Evolutionary conservation across 257 asterid genomes (phyloP).

Genomic region (Solanum ossicruentum): DNA sequence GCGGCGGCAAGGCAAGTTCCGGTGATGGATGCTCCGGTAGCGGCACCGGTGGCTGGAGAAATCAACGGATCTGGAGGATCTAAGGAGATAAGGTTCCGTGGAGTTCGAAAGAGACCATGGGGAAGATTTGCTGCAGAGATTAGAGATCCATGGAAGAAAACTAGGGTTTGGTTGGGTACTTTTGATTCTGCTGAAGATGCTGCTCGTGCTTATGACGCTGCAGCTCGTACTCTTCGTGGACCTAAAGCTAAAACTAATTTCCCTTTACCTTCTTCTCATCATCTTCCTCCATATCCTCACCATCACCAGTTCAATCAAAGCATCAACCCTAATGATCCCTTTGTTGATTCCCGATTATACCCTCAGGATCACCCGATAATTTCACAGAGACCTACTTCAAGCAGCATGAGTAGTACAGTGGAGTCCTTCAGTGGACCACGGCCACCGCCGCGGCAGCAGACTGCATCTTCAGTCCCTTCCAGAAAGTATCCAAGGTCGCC

Average conservation of each 20-base stretch:
- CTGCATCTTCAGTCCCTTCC: constrained; percentile 5
- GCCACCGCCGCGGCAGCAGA: constrained; percentile 12
- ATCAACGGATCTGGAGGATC: constrained; percentile 45
- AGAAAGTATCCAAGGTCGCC: constrained; percentile 61
- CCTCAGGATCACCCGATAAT: constrained; percentile 32
- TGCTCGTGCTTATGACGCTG: constrained; percentile 63
- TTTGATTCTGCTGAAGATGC: constrained; percentile 75
- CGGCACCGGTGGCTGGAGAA: constrained; percentile 15
- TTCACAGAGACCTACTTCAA: constrained; percentile 47
- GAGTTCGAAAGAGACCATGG: constrained; percentile 73
- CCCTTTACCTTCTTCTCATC: constrained; percentile 16
- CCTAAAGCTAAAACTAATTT: constrained; percentile 61
- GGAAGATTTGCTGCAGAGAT: constrained; percentile 72
- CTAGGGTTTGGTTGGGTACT: constrained; percentile 72
- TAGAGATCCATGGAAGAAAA: constrained; percentile 65
- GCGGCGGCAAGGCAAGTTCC: not conserved
- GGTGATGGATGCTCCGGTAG: constrained; percentile 1
- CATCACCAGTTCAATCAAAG: constrained; percentile 6
- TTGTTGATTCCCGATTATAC: constrained; percentile 22
- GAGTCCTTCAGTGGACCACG: constrained; percentile 68
- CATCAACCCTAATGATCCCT: constrained; percentile 10
- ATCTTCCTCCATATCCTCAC: not conserved
- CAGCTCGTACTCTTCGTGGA: constrained; percentile 57
- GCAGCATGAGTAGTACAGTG: constrained; percentile 71
- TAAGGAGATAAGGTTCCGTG: constrained; percentile 50